phyloP scores from a whole-genome alignment of 139 green algal species.

The Chloropicon primus region DNA sequence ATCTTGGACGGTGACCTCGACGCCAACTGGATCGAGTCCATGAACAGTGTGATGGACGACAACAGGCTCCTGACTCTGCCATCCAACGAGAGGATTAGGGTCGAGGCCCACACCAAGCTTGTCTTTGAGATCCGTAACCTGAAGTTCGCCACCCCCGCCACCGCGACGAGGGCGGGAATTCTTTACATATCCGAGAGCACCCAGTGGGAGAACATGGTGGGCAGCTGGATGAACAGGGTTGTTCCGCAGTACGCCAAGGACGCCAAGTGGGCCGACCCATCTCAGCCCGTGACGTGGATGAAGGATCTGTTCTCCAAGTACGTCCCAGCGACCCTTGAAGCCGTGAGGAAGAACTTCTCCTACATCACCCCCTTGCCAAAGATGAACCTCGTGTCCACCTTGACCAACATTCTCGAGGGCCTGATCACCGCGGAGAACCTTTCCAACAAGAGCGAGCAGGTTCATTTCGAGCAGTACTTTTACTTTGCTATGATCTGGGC shows the following conservation, averaged over 20 bases:
- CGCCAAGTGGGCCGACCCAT: slow-evolving; percentile 66
- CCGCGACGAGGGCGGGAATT: slow-evolving; percentile 69
- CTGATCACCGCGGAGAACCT: slow-evolving; percentile 59
- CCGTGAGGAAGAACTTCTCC: slow-evolving; percentile 67
- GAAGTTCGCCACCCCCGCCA: slow-evolving; percentile 71
- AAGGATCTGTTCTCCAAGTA: slow-evolving; percentile 67
- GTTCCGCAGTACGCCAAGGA: slow-evolving; percentile 34
- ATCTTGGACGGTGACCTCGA: slow-evolving; percentile 73
- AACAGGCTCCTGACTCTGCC: slow-evolving; percentile 72
- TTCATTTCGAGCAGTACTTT: slow-evolving; percentile 72
- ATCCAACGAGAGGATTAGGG: slow-evolving; percentile 75
- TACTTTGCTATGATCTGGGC: slow-evolving; percentile 72
- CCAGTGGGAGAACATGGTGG: slow-evolving; percentile 75
- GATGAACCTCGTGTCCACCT: slow-evolving; percentile 68
- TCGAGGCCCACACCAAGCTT: slow-evolving; percentile 74
- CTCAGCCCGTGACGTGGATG: slow-evolving; percentile 48
- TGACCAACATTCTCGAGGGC: slow-evolving; percentile 70
- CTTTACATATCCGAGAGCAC: slow-evolving; percentile 63
- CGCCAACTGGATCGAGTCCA: slow-evolving; percentile 81
- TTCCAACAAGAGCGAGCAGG: slow-evolving; percentile 53
- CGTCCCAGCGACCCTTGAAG: slow-evolving; percentile 49
- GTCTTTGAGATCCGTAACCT: slow-evolving; percentile 75
- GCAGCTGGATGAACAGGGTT: slow-evolving; percentile 38
- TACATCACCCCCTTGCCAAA: slow-evolving; percentile 65
- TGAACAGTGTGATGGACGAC: slow-evolving; percentile 84